Base-by-base conservation (phyloP, 2,329 filamentous ascomycete genomes). In the Celoporthe dispersa region DNA sequence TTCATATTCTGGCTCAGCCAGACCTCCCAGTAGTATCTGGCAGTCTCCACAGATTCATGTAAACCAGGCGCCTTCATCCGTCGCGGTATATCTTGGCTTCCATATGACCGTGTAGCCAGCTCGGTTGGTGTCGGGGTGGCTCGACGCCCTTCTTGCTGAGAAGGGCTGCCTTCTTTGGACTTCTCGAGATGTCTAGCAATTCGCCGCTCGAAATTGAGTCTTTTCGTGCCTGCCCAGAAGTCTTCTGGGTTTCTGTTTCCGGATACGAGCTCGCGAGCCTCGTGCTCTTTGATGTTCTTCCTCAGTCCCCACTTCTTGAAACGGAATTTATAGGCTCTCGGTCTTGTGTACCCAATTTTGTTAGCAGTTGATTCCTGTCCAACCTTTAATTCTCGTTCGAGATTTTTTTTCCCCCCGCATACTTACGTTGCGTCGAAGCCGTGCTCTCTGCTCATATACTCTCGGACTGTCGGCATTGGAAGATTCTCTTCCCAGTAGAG, bases 401-500 rank as follows among this genome's bases (percentile, higher is more conserved):
- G 31, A 22, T n/a, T 60, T 31, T 31, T 60, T 31, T 31, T 33
- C 35, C 35, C 28, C 31, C 22, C 31, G 5, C 35, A 44, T n/a
- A 64, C 62, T 33, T 33, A 48, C 62, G 62, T 64, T 48, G 62
- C 62, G 19, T 48, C 28, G 28, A 64, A 64, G 19, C 41, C 39
- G 16, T 64, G 8, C 12, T 64, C 25, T 33, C 39, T 48, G 6
- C 41, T 48, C 62, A 64, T 64, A 33, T 51, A 48, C 62, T 64
- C 62, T 51, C 62, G n/a, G 16, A 64, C 62, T 33, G 62, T 41
- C 41, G 62, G 62, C 62, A 64, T 64, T 11, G 62, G 39, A 19
- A 64, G 39, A n/a, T 64, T 64, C 2, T 64, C 62, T 33, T 51
- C 62, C 62, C 39, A 64, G n/a, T 64, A 64, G 14, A 64, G 62